These are phyloP conservation scores for Linum tenue DNA, from an alignment of 345 rosid genomes.

Conservation along the genomic window DNA sequence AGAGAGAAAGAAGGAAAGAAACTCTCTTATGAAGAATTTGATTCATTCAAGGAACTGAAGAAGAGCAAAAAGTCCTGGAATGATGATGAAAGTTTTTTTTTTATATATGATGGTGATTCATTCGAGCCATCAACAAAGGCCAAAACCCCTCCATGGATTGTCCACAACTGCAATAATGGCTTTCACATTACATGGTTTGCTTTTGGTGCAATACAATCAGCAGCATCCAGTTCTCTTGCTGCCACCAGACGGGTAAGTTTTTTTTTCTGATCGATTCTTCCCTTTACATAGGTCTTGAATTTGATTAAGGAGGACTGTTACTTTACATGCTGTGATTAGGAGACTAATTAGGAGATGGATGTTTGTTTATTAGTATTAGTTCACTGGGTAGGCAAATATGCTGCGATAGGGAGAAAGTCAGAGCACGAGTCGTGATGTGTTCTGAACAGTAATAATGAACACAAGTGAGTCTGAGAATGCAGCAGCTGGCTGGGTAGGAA, in stretches of 20 bases:
- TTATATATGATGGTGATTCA: slow-evolving; percentile 26
- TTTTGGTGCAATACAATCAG: not conserved
- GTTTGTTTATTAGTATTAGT: slow-evolving; percentile 12
- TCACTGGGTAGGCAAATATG: not conserved
- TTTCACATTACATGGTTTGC: not conserved
- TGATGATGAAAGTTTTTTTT: slow-evolving; percentile 37
- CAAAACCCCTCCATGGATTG: not conserved
- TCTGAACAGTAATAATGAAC: not conserved
- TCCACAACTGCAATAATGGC: too few relatives aligned
- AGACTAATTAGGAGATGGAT: slow-evolving; percentile 3
- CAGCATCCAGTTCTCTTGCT: not conserved
- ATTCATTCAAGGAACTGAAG: not conserved
- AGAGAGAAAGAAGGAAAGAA: not conserved
- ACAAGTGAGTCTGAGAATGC: not conserved
- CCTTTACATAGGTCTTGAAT: too few relatives aligned
- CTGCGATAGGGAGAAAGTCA: not conserved
- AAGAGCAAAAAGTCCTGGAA: slow-evolving; percentile 1
- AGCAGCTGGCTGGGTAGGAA: not conserved
- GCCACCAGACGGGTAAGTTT: not conserved
- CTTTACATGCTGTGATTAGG: too few relatives aligned
- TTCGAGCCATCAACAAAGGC: not conserved
- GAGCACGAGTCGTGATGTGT: not conserved
- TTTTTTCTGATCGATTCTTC: not conserved
- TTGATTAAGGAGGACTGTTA: too few relatives aligned
- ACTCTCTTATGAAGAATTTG: not conserved